Conservation (phyloP, 306 rosid species). For the Cicer arietinum region DNA sequence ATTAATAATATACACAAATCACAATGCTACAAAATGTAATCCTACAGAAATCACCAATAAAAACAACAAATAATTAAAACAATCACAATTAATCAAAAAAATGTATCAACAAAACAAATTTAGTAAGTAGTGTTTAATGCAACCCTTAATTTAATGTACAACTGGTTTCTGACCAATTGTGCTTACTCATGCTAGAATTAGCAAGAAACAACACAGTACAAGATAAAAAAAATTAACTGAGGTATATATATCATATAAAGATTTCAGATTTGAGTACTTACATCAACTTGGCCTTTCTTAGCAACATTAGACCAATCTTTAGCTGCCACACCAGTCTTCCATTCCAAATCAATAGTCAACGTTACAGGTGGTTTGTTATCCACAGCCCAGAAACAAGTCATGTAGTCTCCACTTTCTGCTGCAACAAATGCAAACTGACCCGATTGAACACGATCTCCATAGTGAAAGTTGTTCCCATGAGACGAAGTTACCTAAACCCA, state of each 20-base stretch:
- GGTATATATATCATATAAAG: not conserved
- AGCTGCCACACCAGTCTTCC: slow-evolving; percentile 93
- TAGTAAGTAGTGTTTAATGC: not conserved
- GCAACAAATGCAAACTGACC: slow-evolving; percentile 82
- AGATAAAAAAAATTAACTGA: slow-evolving; percentile 5
- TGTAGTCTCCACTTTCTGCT: slow-evolving; percentile 81
- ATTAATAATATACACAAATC: not conserved
- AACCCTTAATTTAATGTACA: not conserved
- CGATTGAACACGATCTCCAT: slow-evolving; percentile 65
- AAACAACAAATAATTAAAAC: not conserved
- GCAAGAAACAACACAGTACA: slow-evolving; percentile 19
- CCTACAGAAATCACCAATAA: slow-evolving; percentile 17
- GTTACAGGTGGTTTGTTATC: slow-evolving; percentile 65
- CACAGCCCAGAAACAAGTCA: slow-evolving; percentile 85
- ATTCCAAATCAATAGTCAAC: slow-evolving; percentile 79
- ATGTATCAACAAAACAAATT: not conserved
- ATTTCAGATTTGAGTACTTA: slow-evolving; percentile 49
- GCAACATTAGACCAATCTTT: slow-evolving; percentile 97
- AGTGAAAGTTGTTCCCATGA: slow-evolving; percentile 72
- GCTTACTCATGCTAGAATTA: not conserved
- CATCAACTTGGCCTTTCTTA: slow-evolving; percentile 91
- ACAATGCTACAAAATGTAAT: not conserved
- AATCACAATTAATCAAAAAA: not conserved
- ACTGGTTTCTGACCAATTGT: not conserved
- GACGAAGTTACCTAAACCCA: slow-evolving; percentile 77